A percentile compares a stretch with the other conserved stretches of the same genome.
Conservation (phyloP, 352 stramenopile genomes). For the Pythium plurisporium region DNA sequence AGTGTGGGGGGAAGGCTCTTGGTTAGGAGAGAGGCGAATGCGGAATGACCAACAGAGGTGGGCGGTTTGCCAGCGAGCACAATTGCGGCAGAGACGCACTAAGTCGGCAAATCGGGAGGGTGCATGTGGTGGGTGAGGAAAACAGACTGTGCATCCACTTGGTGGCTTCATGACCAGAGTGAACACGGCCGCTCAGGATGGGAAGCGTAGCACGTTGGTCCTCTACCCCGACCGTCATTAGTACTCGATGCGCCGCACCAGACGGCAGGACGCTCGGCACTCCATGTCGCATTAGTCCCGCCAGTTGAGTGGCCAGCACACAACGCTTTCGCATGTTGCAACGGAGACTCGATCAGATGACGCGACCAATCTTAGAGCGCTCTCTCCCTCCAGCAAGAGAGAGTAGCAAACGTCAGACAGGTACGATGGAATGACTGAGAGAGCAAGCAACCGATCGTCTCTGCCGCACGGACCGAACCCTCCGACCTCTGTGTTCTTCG, state of each 20-base stretch:
- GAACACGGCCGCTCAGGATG: too few relatives aligned
- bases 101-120: neutral
- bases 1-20: slow-evolving; percentile 2
- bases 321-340: too few relatives aligned
- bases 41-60: neutral
- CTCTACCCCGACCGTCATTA: neutral
- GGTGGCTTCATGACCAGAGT: too few relatives aligned
- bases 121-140: neutral
- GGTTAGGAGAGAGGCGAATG: slow-evolving; percentile 10
- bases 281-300: neutral
- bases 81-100: slow-evolving; percentile 1
- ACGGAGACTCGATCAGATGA: too few relatives aligned
- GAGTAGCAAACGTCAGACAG: too few relatives aligned
- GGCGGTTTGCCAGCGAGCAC: too few relatives aligned
- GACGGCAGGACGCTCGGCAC: neutral
- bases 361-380: too few relatives aligned
- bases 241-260: neutral
- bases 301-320: too few relatives aligned
- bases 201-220: too few relatives aligned
- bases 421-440: too few relatives aligned
- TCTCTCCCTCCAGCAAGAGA: neutral
- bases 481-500: slow-evolving; percentile 1
- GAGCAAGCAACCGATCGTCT: too few relatives aligned
- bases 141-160: neutral
- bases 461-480: too few relatives aligned